A percentile compares a stretch with the other conserved stretches of the same genome.
Evolutionary conservation across 2,329 filamentous ascomycete species (phyloP).

Genomic region (Penicillium verrucosum): DNA sequence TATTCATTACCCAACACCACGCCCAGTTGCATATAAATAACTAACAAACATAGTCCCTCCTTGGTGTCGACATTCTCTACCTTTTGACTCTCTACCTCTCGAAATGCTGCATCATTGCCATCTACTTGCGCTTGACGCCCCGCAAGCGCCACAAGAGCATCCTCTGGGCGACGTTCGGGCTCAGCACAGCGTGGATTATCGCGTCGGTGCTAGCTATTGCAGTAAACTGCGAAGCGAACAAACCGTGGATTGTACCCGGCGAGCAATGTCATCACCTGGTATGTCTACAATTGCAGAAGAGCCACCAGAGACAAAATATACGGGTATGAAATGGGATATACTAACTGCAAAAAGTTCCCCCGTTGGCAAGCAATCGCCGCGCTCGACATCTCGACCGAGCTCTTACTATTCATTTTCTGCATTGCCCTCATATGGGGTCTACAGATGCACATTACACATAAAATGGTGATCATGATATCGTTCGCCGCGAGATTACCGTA

Average conservation of each 20-base stretch:
- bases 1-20: neutral
- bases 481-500: neutral
- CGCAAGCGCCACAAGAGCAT: neutral
- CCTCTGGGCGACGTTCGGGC: neutral
- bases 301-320: too few relatives aligned
- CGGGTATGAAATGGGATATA: neutral
- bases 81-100: neutral
- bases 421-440: neutral
- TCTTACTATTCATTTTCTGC: neutral
- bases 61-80: neutral
- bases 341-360: neutral
- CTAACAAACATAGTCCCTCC: neutral
- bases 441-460: neutral
- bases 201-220: neutral
- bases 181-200: neutral
- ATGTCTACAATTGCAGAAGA: neutral
- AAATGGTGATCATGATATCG: neutral
- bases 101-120: neutral
- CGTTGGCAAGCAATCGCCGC: neutral
- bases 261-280: neutral
- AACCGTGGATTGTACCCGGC: neutral
- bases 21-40: neutral
- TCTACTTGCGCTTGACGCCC: neutral
- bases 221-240: neutral
- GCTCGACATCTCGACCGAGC: neutral